Evolutionary conservation across 345 rosid genomes (phyloP).

Genomic region (Eucalyptus curtisii): DNA sequence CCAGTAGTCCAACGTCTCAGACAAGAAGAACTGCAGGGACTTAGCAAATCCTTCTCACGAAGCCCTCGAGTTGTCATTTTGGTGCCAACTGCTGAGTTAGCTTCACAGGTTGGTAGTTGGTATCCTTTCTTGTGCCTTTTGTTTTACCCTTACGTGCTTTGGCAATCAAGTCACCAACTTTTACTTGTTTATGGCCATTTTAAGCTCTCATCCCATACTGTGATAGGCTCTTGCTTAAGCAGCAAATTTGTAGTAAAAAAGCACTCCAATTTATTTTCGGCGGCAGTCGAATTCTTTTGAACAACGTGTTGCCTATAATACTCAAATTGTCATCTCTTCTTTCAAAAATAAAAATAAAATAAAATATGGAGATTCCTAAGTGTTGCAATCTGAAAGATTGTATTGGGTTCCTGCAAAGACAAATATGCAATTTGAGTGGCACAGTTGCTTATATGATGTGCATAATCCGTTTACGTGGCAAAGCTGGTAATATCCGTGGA

Average conservation of each 20-base stretch:
- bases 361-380: neutral
- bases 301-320: neutral
- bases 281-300: neutral
- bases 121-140: neutral
- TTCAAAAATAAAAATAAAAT: neutral
- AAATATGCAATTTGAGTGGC: neutral
- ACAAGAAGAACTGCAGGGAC: constrained; percentile 76
- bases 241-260: neutral
- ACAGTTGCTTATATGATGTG: neutral
- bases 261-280: neutral
- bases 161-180: neutral
- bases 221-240: neutral
- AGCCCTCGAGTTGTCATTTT: constrained; percentile 71
- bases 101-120: constrained; percentile 59
- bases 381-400: neutral
- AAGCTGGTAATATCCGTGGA: neutral
- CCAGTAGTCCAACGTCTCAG: constrained; percentile 80
- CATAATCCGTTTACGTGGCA: neutral
- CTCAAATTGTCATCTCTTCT: neutral
- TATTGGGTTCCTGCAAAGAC: neutral
- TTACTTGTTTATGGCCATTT: neutral
- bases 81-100: constrained; percentile 95
- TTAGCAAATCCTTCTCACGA: constrained; percentile 33
- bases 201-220: neutral
- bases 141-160: neutral